phyloP scores from a whole-genome alignment of 495 filamentous ascomycete genomes.

The Choiromyces venosus region DNA sequence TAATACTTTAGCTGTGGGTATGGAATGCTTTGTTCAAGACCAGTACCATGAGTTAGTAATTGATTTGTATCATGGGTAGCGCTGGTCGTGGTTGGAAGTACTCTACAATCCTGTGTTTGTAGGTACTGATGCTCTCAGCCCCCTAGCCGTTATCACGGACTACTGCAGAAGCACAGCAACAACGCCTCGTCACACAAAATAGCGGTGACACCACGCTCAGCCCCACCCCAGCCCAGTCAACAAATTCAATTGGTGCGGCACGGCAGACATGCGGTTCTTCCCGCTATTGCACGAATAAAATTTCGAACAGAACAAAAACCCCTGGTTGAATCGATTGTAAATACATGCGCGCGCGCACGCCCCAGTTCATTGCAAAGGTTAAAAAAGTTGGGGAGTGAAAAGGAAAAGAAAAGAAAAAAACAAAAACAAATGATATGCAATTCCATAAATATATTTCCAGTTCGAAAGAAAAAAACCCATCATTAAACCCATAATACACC shows the following conservation, averaged over 20 bases:
- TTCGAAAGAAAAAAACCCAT: not conserved
- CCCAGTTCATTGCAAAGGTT: not conserved
- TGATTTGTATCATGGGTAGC: too few species aligned
- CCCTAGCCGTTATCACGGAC: not conserved
- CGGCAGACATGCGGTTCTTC: not conserved
- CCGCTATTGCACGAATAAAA: not conserved
- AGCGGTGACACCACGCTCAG: not conserved
- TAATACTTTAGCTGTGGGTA: not conserved
- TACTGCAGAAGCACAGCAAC: not conserved
- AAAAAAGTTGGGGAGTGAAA: too few species aligned
- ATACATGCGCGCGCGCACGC: not conserved
- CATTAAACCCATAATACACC: not conserved
- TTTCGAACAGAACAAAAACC: not conserved
- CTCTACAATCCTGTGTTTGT: too few species aligned
- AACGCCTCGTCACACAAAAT: not conserved
- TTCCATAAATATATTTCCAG: not conserved
- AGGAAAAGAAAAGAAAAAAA: not conserved
- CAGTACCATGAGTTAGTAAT: too few species aligned
- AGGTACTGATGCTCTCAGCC: not conserved
- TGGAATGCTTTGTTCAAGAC: too few species aligned
- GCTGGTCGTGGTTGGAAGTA: too few species aligned
- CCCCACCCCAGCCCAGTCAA: not conserved
- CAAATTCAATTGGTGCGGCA: not conserved
- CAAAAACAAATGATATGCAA: not conserved
- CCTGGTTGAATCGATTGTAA: not conserved